These are phyloP conservation scores for Phoenix roebelenii DNA, from an alignment of 176 grass and related monocot genomes.

Conservation along the genomic window DNA sequence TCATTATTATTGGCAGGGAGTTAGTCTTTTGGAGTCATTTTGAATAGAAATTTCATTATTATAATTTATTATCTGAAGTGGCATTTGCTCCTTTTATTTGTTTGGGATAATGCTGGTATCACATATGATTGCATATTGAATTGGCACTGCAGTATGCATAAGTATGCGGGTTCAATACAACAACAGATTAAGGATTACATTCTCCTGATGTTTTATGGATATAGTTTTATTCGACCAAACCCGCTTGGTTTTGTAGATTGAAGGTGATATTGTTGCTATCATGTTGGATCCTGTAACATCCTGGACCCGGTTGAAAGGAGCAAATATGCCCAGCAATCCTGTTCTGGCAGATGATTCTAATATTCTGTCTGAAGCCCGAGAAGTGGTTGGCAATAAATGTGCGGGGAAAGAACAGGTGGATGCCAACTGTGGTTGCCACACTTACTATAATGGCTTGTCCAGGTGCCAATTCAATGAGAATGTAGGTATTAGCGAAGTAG, in stretches of 20 bases:
- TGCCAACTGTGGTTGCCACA: slow-evolving; percentile 23
- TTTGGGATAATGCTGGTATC: too few relatives aligned
- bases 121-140: not conserved
- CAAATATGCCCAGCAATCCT: slow-evolving; percentile 35
- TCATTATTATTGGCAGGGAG: too few relatives aligned
- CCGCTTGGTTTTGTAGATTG: slow-evolving; percentile 39
- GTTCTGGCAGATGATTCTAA: slow-evolving; percentile 21
- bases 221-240: slow-evolving; percentile 17
- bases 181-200: not conserved
- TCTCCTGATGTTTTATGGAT: slow-evolving; percentile 5
- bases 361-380: slow-evolving; percentile 27
- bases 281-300: slow-evolving; percentile 52
- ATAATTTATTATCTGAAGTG: too few relatives aligned
- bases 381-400: slow-evolving; percentile 33
- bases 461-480: slow-evolving; percentile 48
- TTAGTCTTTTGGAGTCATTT: too few relatives aligned
- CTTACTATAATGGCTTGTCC: slow-evolving; percentile 28
- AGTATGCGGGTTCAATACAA: too few relatives aligned
- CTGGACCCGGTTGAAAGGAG: slow-evolving; percentile 82
- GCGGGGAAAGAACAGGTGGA: slow-evolving; percentile 32
- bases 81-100: too few relatives aligned
- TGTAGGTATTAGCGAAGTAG: slow-evolving; percentile 62
- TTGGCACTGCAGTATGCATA: not conserved
- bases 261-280: slow-evolving; percentile 90
- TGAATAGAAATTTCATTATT: too few relatives aligned